Evolutionary conservation across 176 grass and related monocot species (phyloP), one percentile per base, ranked within the genome.

Genomic region (Cocos nucifera): DNA sequence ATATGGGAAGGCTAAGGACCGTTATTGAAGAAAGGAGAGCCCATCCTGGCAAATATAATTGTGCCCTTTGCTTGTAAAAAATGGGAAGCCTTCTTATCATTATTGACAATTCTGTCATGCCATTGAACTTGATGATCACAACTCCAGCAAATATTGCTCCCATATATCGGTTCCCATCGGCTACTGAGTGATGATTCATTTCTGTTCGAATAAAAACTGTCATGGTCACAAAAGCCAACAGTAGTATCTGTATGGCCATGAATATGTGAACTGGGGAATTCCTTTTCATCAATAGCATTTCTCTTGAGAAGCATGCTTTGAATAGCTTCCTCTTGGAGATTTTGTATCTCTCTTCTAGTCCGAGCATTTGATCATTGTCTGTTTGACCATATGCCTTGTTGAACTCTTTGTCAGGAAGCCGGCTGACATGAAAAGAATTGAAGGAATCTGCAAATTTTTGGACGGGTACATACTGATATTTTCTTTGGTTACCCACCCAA

Each of bases 121-220:
- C 92, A 64, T 97, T 97, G 74, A 97, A 97, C 56, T 82, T 97
- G n/a, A 91, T 76, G 64, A 85, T 80, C 18, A 88, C 69, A n/a
- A 88, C 72, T 61, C 74, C 77, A 39, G 67, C 59, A 80, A 88
- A 90, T 19, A 85, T 72, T 51, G 92, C 84, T 64, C 83, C 87
- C 67, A 90, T 69, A 83, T 88, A 97, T 50, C 77, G 77, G 51
- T 91, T 90, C 26, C 78, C 87, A 68, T 88, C 93, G 53, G 76
- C 69, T 68, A 97, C 72, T 16, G 87, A 63, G 29, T 51, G 61
- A 27, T 88, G 93, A 30, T 70, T 73, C 93, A 97, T 91, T 32
- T 79, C 78, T 65, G 92, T 85, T 63, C 78, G 82, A 9, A 91
- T 19, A 65, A 88, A 91, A 65, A 97, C 49, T n/a, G 93, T 97